Evolutionary conservation across 2,329 filamentous ascomycete species (phyloP), one percentile per base, ranked within the genome.

Genomic region (Fusarium drepaniforme): DNA sequence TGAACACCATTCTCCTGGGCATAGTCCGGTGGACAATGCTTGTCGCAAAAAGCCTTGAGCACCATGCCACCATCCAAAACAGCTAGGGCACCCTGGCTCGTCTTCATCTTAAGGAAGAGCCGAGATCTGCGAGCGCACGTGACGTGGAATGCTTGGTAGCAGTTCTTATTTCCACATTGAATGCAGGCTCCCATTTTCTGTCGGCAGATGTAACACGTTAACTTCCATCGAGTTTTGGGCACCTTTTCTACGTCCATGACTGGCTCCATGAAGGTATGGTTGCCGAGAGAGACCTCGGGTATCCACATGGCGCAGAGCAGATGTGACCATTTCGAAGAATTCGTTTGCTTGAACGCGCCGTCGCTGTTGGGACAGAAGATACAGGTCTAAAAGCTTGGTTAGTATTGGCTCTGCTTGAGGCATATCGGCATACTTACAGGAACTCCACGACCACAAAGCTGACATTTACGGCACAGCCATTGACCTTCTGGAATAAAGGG

Each of bases 351-450:
- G 87, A 99, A 99, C 4, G 97, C 97, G 16, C 97, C 97, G 78
- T 98, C 97, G 1, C 94, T 97, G 81, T 98, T 98, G 1, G 97
- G 97, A 80, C 97, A 99, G 85, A 99, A 99, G 73, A 99, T 98
- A 85, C 97, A 99, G 15, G 95, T 97, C 91, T 93, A 44, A 6
- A 44, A 53, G 3, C 18, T 12, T 49, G 21, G 71, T 81, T 62
- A 82, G 78, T 59, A 51, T 37, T 23, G 37, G 11, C 28, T 40
- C 46, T 40, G 33, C 49, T 40, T 21, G 42, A 49, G 57, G 23
- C 21, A 51, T 11, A 38, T 44, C 35, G 30, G 28, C 28, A 15
- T 66, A 58, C 90, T 88, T 84, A 94, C 92, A 77, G 96, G 95
- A 78, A 96, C 93, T 58, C 96, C 96, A 77, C 96, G 93, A 57